Base-by-base conservation (phyloP, 2,329 filamentous ascomycete species). In the Colletotrichum salicis region DNA sequence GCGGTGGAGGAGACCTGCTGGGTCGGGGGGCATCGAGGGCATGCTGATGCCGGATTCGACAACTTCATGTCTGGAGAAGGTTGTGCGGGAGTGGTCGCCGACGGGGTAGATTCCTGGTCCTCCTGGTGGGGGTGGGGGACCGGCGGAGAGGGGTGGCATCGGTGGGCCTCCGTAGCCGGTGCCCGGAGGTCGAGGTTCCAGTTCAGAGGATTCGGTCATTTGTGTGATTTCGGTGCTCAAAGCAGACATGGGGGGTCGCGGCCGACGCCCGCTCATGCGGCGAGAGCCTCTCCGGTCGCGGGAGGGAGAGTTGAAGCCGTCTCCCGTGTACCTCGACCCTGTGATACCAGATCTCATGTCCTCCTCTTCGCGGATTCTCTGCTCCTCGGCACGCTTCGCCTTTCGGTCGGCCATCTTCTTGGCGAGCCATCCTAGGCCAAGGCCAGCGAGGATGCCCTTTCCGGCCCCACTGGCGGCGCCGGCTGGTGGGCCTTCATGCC, bases 401-500 rank as follows among this genome's bases (percentile, higher is more conserved):
- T 83, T 83, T 75, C 90, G 82, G 80, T 90, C 86, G 75, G 87
- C 89, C 79, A 93, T 86, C 79, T 89, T 89, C 82, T 88, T 91
- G 7, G 89, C 88, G 59, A 95, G 82, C 84, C 92, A 93, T 10
- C 92, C 93, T 41, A 92, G 84, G 2, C 92, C 92, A 31, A 94
- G 81, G 2, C 91, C 85, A 10, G 88, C 90, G 61, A 91, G 77
- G 15, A 90, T 76, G 1, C 88, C 88, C 74, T 92, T 89, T 27
- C 86, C 87, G n/a, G 86, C 80, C 1, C 86, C 85, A 73, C 88
- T 86, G 13, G 80, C 76, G 41, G 67, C 83, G 80, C 65, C 83
- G 66, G 76, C 78, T 67, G 86, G 82, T 7, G 73, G 81, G 24
- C 85, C 84, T 8, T 84, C 84, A 13, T 82, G 84, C 56, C 88